phyloP scores from a whole-genome alignment of 805 yeast genomes.

The Zygoascus biomembranicola region DNA sequence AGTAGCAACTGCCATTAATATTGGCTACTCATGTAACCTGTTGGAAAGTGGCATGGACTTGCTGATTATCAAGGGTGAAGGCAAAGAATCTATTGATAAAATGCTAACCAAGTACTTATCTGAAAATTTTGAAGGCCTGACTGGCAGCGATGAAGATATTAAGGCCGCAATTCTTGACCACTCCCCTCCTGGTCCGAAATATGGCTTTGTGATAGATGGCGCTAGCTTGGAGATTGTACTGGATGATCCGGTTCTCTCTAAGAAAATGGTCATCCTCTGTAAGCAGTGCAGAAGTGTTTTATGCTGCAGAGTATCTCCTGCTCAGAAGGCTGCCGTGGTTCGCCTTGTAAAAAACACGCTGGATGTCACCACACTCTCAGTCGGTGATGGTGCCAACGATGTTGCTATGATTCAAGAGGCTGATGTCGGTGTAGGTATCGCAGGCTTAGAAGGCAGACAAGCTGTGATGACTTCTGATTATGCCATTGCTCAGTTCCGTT shows the following conservation, averaged over 20 bases:
- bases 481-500: constrained; percentile 74
- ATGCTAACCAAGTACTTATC: constrained; percentile 38
- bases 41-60: constrained; percentile 61
- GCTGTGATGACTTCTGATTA: constrained; percentile 84
- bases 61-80: constrained; percentile 40
- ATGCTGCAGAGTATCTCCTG: constrained; percentile 78
- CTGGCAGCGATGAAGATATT: constrained; percentile 38
- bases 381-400: constrained; percentile 84
- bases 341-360: constrained; percentile 53
- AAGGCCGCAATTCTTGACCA: constrained; percentile 51
- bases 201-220: constrained; percentile 66
- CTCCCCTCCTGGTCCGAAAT: constrained; percentile 48
- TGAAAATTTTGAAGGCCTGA: constrained; percentile 37
- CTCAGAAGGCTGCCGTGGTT: constrained; percentile 74
- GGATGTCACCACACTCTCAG: constrained; percentile 68
- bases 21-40: constrained; percentile 71
- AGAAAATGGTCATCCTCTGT: constrained; percentile 58
- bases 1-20: constrained; percentile 76
- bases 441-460: constrained; percentile 81
- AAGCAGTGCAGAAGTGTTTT: constrained; percentile 71
- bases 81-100: constrained; percentile 21
- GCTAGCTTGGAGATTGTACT: constrained; percentile 45
- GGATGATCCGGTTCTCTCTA: constrained; percentile 23
- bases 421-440: constrained; percentile 77
- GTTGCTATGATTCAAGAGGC: constrained; percentile 87